Evolutionary conservation across 2,329 filamentous ascomycete genomes (phyloP), one percentile per base, ranked within the genome.

Genomic region (Acarospora socialis): DNA sequence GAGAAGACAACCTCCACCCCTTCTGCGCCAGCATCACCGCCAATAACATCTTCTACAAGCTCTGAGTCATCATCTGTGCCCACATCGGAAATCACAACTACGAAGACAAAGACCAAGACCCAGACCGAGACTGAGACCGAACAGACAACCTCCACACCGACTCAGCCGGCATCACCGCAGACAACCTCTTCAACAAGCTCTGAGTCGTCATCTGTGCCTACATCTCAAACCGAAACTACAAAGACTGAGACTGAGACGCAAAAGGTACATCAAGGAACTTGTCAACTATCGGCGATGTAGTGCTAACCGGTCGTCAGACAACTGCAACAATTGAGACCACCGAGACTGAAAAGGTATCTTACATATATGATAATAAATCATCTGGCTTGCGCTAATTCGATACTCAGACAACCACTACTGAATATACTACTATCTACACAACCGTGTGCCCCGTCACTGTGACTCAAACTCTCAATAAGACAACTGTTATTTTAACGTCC

Each of bases 131-230:
- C 21, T 4, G 24, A 21, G 17, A 38, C 33, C 4, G 28, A 14
- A 6, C 33, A 25, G n/a, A 20, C 13, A 2, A 35, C 35, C 5
- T 26, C 21, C 2, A 40, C 38, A 2, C 27, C 19, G 3, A 16
- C n/a, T 16, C 28, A 6, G 7, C 5, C 19, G 17, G 7, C 21
- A 14, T 7, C 7, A 7, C 28, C 16, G 21, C 9, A 16, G n/a
- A 23, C 8, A 4, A 31, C 28, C 3, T 13, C 16, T 7, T 30
- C 19, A 9, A 31, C 17, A 22, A 15, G 25, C 16, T 30, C 32
- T 14, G n/a, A n/a, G 32, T 24, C 4, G 17, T 21, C 21, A 21
- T 21, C 9, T 31, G 21, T 17, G 32, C 28, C n/a, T 12, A 15
- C n/a, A 3, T 33, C 24, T 4, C 7, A 28, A 14, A 20, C 20